These are phyloP conservation scores for Aspergillus brasiliensis DNA, from an alignment of 2,329 filamentous ascomycete species.

Conservation along the genomic window DNA sequence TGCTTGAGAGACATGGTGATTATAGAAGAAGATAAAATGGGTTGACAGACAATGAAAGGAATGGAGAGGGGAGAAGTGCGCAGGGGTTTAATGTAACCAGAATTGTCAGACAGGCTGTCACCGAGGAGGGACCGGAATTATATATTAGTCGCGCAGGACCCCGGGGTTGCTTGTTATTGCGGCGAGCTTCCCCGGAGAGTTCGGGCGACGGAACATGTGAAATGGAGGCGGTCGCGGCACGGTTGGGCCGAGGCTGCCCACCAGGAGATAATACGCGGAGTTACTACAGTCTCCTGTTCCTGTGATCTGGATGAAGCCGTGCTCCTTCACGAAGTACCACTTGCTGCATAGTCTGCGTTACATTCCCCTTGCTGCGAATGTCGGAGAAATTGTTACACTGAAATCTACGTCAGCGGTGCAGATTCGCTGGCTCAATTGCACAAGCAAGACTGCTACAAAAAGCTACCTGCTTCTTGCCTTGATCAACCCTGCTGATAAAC, in stretches of 20 bases:
- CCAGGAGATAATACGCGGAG: too few relatives aligned
- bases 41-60: constrained; percentile 5
- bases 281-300: not conserved
- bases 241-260: constrained; percentile 21
- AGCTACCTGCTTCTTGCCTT: not conserved
- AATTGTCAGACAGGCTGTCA: not conserved
- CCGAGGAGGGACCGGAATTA: constrained; percentile 18
- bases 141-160: constrained; percentile 24
- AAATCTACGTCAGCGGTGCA: not conserved
- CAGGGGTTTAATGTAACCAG: constrained; percentile 12
- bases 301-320: constrained; percentile 10
- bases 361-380: not conserved
- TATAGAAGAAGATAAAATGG: not conserved
- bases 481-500: not conserved
- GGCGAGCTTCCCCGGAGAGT: constrained; percentile 27
- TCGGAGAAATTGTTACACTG: not conserved
- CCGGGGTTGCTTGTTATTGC: constrained; percentile 17
- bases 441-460: not conserved
- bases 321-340: too few relatives aligned
- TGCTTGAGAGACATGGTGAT: constrained; percentile 71
- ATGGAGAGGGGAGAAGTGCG: constrained; percentile 1
- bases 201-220: constrained; percentile 26
- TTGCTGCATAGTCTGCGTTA: not conserved
- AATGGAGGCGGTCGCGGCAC: constrained; percentile 19
- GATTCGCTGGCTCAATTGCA: not conserved